Evolutionary conservation across 768 basidiomycete species (phyloP).

Genomic region (Amanita exitialis): DNA sequence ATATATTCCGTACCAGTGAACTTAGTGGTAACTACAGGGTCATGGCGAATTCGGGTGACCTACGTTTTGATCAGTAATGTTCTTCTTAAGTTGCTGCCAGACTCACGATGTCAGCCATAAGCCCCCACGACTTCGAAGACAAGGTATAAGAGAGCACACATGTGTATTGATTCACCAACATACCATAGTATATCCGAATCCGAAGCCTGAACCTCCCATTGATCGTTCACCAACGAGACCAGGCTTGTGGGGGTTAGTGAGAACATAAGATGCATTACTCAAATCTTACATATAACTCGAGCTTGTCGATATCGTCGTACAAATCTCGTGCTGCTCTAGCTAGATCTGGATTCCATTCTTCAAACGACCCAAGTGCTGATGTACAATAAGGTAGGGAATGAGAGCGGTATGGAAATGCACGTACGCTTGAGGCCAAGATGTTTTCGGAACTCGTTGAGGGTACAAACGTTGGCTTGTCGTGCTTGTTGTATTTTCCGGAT

Average conservation of each 20-base stretch:
- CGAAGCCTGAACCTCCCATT: conserved; percentile 9
- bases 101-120: conserved; percentile 14
- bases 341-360: conserved; percentile 22
- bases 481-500: conserved; percentile 9
- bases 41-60: conserved; percentile 15
- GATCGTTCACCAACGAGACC: conserved; percentile 11
- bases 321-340: conserved; percentile 15
- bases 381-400: background rate
- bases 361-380: conserved; percentile 17
- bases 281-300: conserved; percentile 25
- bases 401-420: background rate
- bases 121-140: conserved; percentile 10
- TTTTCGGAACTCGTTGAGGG: conserved; percentile 14
- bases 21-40: conserved; percentile 10
- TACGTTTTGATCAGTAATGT: background rate
- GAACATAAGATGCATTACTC: background rate
- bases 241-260: conserved; percentile 5
- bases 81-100: background rate
- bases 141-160: background rate
- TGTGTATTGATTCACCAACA: background rate
- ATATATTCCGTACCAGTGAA: conserved; percentile 7
- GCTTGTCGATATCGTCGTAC: conserved; percentile 22
- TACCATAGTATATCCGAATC: conserved; percentile 19
- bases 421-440: conserved; percentile 13
- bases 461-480: conserved; percentile 9